Conservation (phyloP, 148 eudicot genomes). For the Spergularia marina region DNA sequence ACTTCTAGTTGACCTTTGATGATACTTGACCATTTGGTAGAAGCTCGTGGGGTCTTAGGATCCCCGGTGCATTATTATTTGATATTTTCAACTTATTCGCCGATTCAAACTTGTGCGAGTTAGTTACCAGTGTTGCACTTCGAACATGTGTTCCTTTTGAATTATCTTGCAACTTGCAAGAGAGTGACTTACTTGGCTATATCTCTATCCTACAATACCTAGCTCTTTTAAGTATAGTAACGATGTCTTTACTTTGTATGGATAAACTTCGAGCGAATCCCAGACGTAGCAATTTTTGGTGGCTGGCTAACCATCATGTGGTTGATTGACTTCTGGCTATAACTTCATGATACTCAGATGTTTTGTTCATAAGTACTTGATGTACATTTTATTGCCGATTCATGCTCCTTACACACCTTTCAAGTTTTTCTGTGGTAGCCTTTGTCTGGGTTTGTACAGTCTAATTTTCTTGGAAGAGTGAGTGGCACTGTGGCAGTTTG, state of each 20-base stretch:
- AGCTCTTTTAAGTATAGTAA: neutral
- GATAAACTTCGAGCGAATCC: neutral
- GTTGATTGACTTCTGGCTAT: conserved; percentile 1
- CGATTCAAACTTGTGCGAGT: neutral
- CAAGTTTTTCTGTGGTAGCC: neutral
- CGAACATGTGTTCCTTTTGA: neutral
- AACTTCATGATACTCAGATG: neutral
- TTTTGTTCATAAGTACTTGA: neutral
- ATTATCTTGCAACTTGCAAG: neutral
- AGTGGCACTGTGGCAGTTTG: too few species aligned
- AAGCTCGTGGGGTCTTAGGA: neutral
- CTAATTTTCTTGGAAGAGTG: too few species aligned
- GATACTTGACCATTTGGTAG: neutral
- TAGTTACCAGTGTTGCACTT: neutral
- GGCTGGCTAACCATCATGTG: neutral
- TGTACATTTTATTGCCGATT: neutral
- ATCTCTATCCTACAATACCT: neutral
- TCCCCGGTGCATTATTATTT: too few species aligned
- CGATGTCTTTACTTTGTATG: neutral
- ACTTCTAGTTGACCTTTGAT: neutral
- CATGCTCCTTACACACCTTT: neutral
- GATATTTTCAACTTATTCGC: neutral
- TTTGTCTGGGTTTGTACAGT: too few species aligned
- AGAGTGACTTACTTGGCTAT: neutral
- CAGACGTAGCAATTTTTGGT: neutral